A percentile compares a stretch with the other conserved stretches of the same genome.
These are phyloP conservation scores for Podosphaera xanthii DNA, from an alignment of 2,329 filamentous ascomycete genomes.

Conservation along the genomic window DNA sequence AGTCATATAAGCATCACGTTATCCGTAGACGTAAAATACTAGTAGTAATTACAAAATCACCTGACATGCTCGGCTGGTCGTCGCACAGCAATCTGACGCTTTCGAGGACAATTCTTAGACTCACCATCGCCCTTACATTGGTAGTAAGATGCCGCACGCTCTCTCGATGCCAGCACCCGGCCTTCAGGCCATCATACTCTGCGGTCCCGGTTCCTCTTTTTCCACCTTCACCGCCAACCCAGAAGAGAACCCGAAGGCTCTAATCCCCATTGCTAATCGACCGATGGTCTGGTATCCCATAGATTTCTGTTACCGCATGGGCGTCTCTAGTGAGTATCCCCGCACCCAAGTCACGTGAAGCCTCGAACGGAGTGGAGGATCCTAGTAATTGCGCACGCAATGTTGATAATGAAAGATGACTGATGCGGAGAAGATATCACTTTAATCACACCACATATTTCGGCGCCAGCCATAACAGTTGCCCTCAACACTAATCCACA, in stretches of 20 bases:
- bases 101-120: background rate
- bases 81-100: background rate
- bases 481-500: slow-evolving; percentile 60
- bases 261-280: slow-evolving; percentile 61
- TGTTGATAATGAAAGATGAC: slow-evolving; percentile 4
- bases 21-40: too few species aligned
- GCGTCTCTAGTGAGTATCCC: slow-evolving; percentile 39
- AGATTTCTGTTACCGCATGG: slow-evolving; percentile 65
- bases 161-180: slow-evolving; percentile 49
- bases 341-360: slow-evolving; percentile 1
- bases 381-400: too few species aligned
- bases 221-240: slow-evolving; percentile 64
- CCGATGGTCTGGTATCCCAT: slow-evolving; percentile 83
- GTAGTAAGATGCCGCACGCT: slow-evolving; percentile 47
- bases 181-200: slow-evolving; percentile 65
- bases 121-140: background rate
- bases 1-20: too few species aligned
- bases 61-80: too few species aligned
- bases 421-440: slow-evolving; percentile 29
- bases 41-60: too few species aligned
- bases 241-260: slow-evolving; percentile 59
- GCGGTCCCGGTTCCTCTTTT: slow-evolving; percentile 61
- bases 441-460: slow-evolving; percentile 39
- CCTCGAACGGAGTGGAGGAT: background rate
- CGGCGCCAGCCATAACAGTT: slow-evolving; percentile 40